Percentiles rank a stretch among this genome's conserved stretches.
Conservation (phyloP, 257 asterid species). For the Primulina eburnea region DNA sequence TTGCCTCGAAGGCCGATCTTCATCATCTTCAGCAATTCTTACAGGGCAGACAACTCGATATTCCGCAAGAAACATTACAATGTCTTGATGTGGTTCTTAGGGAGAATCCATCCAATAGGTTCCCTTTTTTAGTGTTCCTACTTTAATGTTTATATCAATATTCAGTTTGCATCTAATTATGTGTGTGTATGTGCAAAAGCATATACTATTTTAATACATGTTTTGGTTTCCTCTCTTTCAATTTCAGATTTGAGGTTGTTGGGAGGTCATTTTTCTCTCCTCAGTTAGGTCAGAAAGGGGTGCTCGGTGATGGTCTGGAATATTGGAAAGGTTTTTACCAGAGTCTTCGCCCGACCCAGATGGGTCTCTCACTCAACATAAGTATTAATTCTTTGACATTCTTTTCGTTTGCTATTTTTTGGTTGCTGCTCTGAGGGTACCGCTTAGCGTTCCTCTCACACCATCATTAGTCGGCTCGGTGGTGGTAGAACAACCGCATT, state of each 20-base stretch:
- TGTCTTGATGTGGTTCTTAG: conserved; percentile 78
- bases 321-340: conserved; percentile 84
- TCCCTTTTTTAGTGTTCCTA: background rate
- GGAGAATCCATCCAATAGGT: conserved; percentile 47
- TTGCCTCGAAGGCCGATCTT: conserved; percentile 59
- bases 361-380: conserved; percentile 79
- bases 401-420: background rate
- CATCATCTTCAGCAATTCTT: conserved; percentile 54
- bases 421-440: background rate
- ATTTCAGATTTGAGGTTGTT: conserved; percentile 54
- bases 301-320: conserved; percentile 58
- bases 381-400: conserved; percentile 34
- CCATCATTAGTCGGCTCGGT: background rate
- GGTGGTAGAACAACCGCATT: background rate
- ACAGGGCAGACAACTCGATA: conserved; percentile 46
- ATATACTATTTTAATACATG: background rate
- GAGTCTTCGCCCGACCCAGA: conserved; percentile 83
- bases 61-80: conserved; percentile 69
- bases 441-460: background rate
- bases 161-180: background rate
- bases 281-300: conserved; percentile 30
- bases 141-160: background rate
- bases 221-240: background rate
- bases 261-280: conserved; percentile 74
- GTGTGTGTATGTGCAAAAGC: background rate